Evolutionary conservation across 1,284 basidiomycete species (phyloP), one percentile per base, ranked within the genome.

Genomic region (Farysia itapuensis): DNA sequence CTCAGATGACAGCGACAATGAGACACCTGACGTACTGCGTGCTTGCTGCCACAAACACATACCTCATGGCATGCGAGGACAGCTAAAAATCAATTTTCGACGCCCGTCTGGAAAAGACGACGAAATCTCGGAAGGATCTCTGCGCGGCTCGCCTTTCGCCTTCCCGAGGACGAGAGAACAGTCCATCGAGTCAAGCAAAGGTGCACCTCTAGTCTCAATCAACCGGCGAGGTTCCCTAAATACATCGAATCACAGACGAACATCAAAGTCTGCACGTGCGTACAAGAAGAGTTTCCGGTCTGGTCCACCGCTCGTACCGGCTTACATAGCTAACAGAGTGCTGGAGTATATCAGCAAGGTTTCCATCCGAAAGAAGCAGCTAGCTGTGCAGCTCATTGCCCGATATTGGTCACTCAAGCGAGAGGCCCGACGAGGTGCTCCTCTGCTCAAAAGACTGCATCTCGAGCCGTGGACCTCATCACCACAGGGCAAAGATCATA

Each of bases 351-450:
- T 89, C 25, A 77, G 78, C 36, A 87, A 85, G 64, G 80, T 95
- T 35, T 81, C 78, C 25, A 79, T 96, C 2, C 81, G 87, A 45
- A 90, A 90, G 72, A 90, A 89, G 72, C 74, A 79, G 3, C 86
- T 87, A 24, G 88, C 94, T 41, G 79, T 97, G 4, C 83, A 85
- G 38, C 79, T 86, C 68, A 81, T 94, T 25, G 93, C 89, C 65
- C 84, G 86, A 64, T 99, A 96, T 75, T 99, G 94, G 94, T 96
- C 93, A 73, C 77, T 98, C 77, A 97, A 98, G 78, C 81, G 94
- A 5, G 93, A 98, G 77, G 89, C 85, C 1, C 83, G 94, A 50
- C 80, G 94, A 31, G 95, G 95, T 3, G 95, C 95, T 2, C 93
- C 94, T 2, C 77, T 98, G 39, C 79, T 99, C 65, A 98, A 97